Conservation (phyloP, 2,329 filamentous ascomycete species). For the Huntiella omanensis region DNA sequence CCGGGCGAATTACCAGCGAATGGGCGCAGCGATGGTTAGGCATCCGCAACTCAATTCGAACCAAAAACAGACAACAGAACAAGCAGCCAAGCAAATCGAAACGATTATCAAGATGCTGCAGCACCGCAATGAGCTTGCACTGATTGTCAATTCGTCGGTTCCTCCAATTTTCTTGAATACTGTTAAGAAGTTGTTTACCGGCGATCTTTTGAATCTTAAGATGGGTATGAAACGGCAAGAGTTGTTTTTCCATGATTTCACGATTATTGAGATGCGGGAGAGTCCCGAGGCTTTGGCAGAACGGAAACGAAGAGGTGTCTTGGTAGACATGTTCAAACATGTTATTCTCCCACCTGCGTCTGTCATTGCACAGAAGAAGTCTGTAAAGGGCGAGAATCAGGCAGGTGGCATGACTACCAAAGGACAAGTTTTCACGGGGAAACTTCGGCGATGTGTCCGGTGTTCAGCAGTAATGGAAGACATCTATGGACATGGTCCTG, state of each 20-base stretch:
- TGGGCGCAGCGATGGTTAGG: slow-evolving; percentile 3
- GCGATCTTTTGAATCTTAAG: slow-evolving; percentile 38
- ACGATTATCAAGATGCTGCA: slow-evolving; percentile 27
- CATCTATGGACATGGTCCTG: slow-evolving; percentile 26
- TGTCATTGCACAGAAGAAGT: slow-evolving; percentile 14
- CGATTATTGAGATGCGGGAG: slow-evolving; percentile 48
- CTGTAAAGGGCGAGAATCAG: slow-evolving; percentile 10
- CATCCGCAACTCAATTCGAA: slow-evolving; percentile 3
- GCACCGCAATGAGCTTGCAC: slow-evolving; percentile 29
- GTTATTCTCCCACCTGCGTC: slow-evolving; percentile 25
- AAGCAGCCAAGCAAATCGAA: slow-evolving; percentile 23
- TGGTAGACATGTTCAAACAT: slow-evolving; percentile 40
- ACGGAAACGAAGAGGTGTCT: slow-evolving; percentile 20
- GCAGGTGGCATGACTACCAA: slow-evolving; percentile 6
- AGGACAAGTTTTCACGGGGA: slow-evolving; percentile 26
- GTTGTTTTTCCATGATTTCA: slow-evolving; percentile 56
- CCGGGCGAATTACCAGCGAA: slow-evolving; percentile 21
- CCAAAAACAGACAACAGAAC: slow-evolving; percentile 14
- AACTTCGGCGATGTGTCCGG: slow-evolving; percentile 22
- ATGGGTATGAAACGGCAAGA: slow-evolving; percentile 42
- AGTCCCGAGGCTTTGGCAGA: slow-evolving; percentile 24
- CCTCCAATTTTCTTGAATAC: slow-evolving; percentile 32
- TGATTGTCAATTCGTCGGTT: slow-evolving; percentile 31
- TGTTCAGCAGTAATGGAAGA: slow-evolving; percentile 51
- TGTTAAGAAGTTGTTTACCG: slow-evolving; percentile 45